Evolutionary conservation across 2,329 filamentous ascomycete genomes (phyloP).

Genomic region (Myriosclerotinia scirpicola): DNA sequence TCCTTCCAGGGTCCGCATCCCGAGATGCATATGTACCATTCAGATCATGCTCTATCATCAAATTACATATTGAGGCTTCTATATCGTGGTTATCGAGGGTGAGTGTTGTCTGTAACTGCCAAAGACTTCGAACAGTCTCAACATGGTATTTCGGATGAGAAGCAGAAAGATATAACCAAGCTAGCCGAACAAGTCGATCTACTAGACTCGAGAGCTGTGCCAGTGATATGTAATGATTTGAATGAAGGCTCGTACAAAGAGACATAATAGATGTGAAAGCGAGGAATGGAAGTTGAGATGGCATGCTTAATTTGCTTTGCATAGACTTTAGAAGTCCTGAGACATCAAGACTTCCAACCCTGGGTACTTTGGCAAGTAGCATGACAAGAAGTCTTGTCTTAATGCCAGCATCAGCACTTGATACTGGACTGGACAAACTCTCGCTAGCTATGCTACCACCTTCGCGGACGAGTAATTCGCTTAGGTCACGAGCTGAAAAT

Average conservation of each 20-base stretch:
- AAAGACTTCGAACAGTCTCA: constrained; percentile 81
- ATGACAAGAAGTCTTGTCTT: constrained; percentile 60
- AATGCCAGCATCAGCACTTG: constrained; percentile 52
- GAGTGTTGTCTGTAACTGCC: constrained; percentile 77
- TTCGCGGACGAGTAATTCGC: constrained; percentile 64
- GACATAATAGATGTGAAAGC: constrained; percentile 60
- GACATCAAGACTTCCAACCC: constrained; percentile 49
- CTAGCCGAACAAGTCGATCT: constrained; percentile 64
- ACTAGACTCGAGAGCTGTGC: constrained; percentile 63
- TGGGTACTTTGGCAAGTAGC: constrained; percentile 54
- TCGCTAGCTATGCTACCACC: constrained; percentile 54
- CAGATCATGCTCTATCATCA: constrained; percentile 61
- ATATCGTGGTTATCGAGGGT: constrained; percentile 68
- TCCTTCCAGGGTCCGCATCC: constrained; percentile 62
- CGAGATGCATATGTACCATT: constrained; percentile 50
- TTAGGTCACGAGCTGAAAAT: constrained; percentile 55
- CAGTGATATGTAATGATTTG: constrained; percentile 51
- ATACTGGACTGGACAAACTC: constrained; percentile 46
- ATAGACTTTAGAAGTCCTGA: constrained; percentile 52
- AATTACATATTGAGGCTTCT: constrained; percentile 71
- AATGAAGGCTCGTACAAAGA: constrained; percentile 57
- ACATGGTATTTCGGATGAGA: constrained; percentile 89
- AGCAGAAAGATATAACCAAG: constrained; percentile 83
- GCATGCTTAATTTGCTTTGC: constrained; percentile 47
- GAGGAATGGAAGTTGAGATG: constrained; percentile 49